Conservation (phyloP, 768 basidiomycete genomes). For the Tylopilus plumbeoviolaceoides region DNA sequence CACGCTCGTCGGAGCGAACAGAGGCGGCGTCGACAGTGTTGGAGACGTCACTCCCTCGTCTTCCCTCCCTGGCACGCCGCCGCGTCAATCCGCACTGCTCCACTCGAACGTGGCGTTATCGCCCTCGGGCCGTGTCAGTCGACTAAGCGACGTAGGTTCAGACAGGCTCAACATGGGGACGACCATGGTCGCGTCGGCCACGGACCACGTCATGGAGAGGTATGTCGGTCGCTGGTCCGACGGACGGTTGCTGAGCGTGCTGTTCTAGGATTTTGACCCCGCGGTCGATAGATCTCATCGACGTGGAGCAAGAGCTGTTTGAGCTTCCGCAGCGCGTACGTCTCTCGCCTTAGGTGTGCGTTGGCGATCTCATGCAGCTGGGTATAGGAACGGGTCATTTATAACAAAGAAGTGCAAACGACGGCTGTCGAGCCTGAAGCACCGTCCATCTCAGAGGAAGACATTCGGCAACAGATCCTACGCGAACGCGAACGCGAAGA, state of each 20-base stretch:
- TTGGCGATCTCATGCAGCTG: neutral
- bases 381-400: slow-evolving; percentile 67
- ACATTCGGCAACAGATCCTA: slow-evolving; percentile 66
- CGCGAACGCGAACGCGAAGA: slow-evolving; percentile 66
- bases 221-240: slow-evolving; percentile 30
- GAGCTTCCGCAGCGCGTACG: slow-evolving; percentile 83
- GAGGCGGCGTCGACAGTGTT: slow-evolving; percentile 51
- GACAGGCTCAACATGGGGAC: slow-evolving; percentile 42
- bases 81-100: slow-evolving; percentile 35
- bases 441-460: slow-evolving; percentile 56
- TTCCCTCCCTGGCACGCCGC: slow-evolving; percentile 70
- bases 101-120: slow-evolving; percentile 37
- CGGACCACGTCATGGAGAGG: slow-evolving; percentile 71
- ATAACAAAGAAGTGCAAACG: slow-evolving; percentile 85
- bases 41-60: slow-evolving; percentile 62
- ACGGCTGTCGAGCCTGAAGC: slow-evolving; percentile 56
- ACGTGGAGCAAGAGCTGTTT: slow-evolving; percentile 86
- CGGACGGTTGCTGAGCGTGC: slow-evolving; percentile 4
- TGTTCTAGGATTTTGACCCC: slow-evolving; percentile 54
- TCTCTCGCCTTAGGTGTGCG: neutral
- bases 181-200: slow-evolving; percentile 46
- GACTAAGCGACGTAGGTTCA: slow-evolving; percentile 64
- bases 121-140: slow-evolving; percentile 60
- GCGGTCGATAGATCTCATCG: slow-evolving; percentile 72
- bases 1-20: slow-evolving; percentile 44